Base-by-base conservation (phyloP, 2,329 filamentous ascomycete genomes). In the Aspergillus glaucus region DNA sequence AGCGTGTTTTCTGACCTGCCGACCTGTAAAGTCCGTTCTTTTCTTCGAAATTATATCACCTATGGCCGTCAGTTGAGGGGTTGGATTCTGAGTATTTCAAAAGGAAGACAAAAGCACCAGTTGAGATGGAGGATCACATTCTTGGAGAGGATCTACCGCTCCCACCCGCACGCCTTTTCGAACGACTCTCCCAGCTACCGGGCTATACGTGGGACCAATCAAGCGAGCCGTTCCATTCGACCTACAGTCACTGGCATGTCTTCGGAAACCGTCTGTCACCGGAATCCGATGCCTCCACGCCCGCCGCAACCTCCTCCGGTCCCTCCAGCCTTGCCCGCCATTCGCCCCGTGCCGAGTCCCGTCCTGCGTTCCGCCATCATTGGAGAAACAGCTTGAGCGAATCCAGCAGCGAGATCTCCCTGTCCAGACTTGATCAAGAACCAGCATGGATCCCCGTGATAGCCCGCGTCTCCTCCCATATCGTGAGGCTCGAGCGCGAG, bases 171-270 rank as follows among this genome's bases (percentile, higher is more conserved):
- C 81, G 84, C 60, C 78, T 91, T 46, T 86, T 84, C 59, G 85
- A 90, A 65, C 81, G 87, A 45, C 76, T 91, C 56, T 78, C 80
- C 53, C 85, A 88, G 64, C 77, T 91, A 55, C 78, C 84, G 42
- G 86, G 86, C 46, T 90, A 88, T 64, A 81, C 79, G 6, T 91
- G 87, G 87, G 85, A 90, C 67, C 85, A 87, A 56, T 76, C 79
- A 14, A 55, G 67, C 52, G 65, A 67, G 45, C 71, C 70, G 7
- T 69, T 72, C 46, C 71, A 73, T 54, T 72, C 80, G 45, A 88
- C 84, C 60, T 96, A 95, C 70, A 89, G 94, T 67, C 90, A 91
- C 73, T 97, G 91, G 89, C 84, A 87, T 67, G 78, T 86, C 58
- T 80, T 77, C 55, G 86, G 85, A 47, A 63, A 72, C 43, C 64